These are phyloP conservation scores for Sporothrix mexicana DNA, from an alignment of 2,329 filamentous ascomycete species.

Conservation along the genomic window DNA sequence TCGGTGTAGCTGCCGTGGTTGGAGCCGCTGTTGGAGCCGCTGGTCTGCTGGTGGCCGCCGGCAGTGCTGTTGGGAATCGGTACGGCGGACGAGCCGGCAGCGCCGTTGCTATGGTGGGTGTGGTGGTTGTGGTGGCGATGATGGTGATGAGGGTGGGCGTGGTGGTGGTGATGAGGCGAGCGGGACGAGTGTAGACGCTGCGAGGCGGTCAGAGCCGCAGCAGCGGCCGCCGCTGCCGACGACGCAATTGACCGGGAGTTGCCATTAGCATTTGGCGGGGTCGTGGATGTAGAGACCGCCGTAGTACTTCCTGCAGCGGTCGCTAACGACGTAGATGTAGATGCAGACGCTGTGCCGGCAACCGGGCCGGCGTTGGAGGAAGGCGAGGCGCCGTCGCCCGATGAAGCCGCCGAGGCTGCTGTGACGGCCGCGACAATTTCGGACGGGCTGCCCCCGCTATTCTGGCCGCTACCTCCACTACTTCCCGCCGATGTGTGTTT, in stretches of 20 bases:
- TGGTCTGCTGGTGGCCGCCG: slow-evolving; percentile 15
- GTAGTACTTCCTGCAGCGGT: slow-evolving; percentile 32
- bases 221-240: slow-evolving; percentile 34
- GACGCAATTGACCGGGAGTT: slow-evolving; percentile 35
- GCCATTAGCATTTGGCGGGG: slow-evolving; percentile 11
- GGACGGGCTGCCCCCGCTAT: slow-evolving; percentile 35
- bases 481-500: slow-evolving; percentile 46
- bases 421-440: slow-evolving; percentile 38
- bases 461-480: slow-evolving; percentile 32
- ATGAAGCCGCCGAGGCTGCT: neutral
- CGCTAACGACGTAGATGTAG: slow-evolving; percentile 39
- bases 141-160: slow-evolving; percentile 31
- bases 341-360: slow-evolving; percentile 36
- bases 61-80: neutral
- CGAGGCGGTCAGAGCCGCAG: slow-evolving; percentile 36
- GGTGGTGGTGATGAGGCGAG: slow-evolving; percentile 30
- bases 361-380: neutral
- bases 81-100: neutral
- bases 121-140: slow-evolving; percentile 5
- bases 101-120: neutral
- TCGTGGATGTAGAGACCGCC: slow-evolving; percentile 31
- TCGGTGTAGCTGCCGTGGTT: slow-evolving; percentile 26
- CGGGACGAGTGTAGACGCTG: slow-evolving; percentile 36
- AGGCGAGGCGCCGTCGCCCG: slow-evolving; percentile 35
- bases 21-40: slow-evolving; percentile 32